Percentiles rank a stretch among this genome's conserved stretches.
phyloP scores from a whole-genome alignment of 108 stramenopile species.

The Nannochloropsis oceanica region DNA sequence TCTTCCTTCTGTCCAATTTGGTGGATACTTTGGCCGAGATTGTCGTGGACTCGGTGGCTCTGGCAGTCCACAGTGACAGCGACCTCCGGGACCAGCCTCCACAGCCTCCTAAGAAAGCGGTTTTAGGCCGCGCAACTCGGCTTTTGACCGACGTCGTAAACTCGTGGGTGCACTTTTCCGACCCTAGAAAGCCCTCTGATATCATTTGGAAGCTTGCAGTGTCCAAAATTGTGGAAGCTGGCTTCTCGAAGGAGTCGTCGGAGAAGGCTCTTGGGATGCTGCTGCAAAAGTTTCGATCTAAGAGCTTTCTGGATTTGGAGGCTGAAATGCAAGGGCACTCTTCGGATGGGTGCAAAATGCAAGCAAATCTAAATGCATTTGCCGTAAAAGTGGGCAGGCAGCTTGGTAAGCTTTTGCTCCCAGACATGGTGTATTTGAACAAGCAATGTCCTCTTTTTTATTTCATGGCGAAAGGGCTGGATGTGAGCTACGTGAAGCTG shows the following conservation, averaged over 20 bases:
- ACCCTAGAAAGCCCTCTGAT: neutral
- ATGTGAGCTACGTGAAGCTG: neutral
- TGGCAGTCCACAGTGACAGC: neutral
- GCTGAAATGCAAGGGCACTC: neutral
- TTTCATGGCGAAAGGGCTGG: neutral
- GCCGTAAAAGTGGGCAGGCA: neutral
- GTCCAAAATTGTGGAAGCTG: neutral
- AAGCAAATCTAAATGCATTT: neutral
- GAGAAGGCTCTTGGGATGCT: neutral
- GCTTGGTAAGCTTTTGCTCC: neutral
- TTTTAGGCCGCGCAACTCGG: neutral
- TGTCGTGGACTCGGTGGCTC: neutral
- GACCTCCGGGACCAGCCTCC: neutral
- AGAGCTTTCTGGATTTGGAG: neutral
- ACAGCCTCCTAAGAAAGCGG: neutral
- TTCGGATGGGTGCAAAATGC: neutral
- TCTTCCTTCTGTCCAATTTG: neutral
- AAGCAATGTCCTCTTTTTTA: neutral
- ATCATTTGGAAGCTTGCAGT: neutral
- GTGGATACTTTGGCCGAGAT: neutral
- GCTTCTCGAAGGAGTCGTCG: neutral
- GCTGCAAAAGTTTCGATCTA: neutral
- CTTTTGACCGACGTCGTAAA: neutral
- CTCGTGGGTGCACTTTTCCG: neutral
- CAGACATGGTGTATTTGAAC: neutral